Conservation (phyloP, 768 basidiomycete genomes). For the Phlegmacium glaucopus region DNA sequence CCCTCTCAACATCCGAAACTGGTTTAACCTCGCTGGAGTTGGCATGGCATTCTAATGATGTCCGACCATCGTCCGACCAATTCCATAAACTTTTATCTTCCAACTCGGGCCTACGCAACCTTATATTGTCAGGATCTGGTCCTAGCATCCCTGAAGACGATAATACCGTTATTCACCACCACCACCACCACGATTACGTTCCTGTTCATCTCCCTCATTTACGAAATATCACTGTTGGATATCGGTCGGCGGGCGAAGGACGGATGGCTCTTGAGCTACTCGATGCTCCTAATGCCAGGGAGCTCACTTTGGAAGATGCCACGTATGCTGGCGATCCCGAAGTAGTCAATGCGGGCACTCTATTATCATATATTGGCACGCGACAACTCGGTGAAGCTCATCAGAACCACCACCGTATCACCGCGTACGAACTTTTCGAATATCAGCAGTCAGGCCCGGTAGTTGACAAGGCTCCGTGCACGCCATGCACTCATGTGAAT, state of each 20-base stretch:
- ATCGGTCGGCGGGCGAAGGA: conserved; percentile 37
- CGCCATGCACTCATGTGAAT: no score
- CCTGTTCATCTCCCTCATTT: conserved; percentile 37
- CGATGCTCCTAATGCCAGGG: conserved; percentile 34
- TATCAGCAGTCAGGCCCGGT: neutral
- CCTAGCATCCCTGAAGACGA: conserved; percentile 26
- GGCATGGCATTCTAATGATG: conserved; percentile 49
- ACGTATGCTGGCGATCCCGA: conserved; percentile 37
- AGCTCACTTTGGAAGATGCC: conserved; percentile 43
- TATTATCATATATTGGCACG: conserved; percentile 37
- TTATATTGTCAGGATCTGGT: conserved; percentile 50
- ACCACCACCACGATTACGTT: conserved; percentile 13
- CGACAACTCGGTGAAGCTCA: conserved; percentile 9
- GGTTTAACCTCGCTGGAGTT: conserved; percentile 38
- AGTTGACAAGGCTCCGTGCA: conserved; percentile 1
- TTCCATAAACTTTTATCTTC: conserved; percentile 41
- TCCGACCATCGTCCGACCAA: conserved; percentile 47
- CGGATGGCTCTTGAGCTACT: conserved; percentile 37
- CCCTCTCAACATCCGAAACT: conserved; percentile 19
- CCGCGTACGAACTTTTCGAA: neutral
- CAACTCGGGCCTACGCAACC: conserved; percentile 36
- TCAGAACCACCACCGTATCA: neutral
- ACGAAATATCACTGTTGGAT: conserved; percentile 39
- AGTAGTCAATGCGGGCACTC: conserved; percentile 36
- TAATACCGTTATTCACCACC: conserved; percentile 3